Evolutionary conservation across 2,329 filamentous ascomycete genomes (phyloP).

Genomic region (Alternaria conjuncta): DNA sequence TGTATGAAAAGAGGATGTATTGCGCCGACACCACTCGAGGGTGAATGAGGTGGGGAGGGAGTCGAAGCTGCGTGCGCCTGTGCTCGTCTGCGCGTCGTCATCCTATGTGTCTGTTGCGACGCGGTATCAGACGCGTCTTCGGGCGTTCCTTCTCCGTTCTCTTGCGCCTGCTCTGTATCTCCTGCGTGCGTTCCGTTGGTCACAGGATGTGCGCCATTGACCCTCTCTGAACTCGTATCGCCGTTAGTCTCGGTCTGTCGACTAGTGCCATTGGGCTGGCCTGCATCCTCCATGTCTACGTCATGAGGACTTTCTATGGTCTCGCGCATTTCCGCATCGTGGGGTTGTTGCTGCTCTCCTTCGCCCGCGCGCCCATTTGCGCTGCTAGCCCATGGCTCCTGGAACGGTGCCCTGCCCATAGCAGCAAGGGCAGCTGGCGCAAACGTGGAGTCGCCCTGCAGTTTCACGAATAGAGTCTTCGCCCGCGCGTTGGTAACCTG

Average conservation of each 20-base stretch:
- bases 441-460: slow-evolving; percentile 77
- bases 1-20: slow-evolving; percentile 78
- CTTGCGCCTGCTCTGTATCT: slow-evolving; percentile 21
- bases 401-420: slow-evolving; percentile 45
- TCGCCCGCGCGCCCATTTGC: slow-evolving; percentile 14
- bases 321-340: slow-evolving; percentile 21
- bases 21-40: slow-evolving; percentile 58
- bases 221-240: neutral
- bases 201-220: slow-evolving; percentile 25
- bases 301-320: slow-evolving; percentile 24
- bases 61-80: slow-evolving; percentile 56
- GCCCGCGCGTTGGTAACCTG: slow-evolving; percentile 75
- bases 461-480: slow-evolving; percentile 73
- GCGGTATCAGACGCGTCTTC: slow-evolving; percentile 53
- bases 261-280: slow-evolving; percentile 23
- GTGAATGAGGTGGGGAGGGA: slow-evolving; percentile 52
- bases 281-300: slow-evolving; percentile 37
- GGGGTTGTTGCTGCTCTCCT: slow-evolving; percentile 9
- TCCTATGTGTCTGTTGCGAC: slow-evolving; percentile 56
- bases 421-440: slow-evolving; percentile 63
- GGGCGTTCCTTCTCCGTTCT: slow-evolving; percentile 31
- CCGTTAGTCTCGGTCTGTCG: slow-evolving; percentile 19
- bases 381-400: slow-evolving; percentile 21
- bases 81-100: slow-evolving; percentile 62
- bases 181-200: slow-evolving; percentile 31